Conservation (phyloP, 2,329 filamentous ascomycete genomes). For the Colletotrichum salicis region DNA sequence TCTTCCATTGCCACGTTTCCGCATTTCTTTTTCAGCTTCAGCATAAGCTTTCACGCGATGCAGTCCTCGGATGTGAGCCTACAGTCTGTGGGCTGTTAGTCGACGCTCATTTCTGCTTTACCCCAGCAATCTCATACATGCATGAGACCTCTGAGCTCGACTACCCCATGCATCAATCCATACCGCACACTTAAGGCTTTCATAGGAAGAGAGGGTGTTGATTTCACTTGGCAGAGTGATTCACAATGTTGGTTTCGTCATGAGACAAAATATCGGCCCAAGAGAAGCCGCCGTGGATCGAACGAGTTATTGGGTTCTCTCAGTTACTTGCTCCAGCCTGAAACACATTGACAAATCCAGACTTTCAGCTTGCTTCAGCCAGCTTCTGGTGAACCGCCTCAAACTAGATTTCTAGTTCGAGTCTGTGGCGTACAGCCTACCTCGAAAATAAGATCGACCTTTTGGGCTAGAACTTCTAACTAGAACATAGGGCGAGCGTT, state of each 20-base stretch:
- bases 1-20: background rate
- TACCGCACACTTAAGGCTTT: background rate
- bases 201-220: background rate
- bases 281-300: background rate
- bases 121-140: background rate
- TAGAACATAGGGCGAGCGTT: background rate
- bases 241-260: background rate
- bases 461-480: too few species aligned
- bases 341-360: background rate
- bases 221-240: background rate
- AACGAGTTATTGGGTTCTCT: background rate
- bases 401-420: background rate
- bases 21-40: background rate
- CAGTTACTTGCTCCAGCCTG: background rate
- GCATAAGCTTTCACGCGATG: background rate
- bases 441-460: background rate
- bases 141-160: background rate
- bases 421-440: background rate
- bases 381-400: background rate
- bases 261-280: background rate
- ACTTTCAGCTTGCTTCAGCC: background rate
- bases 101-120: background rate
- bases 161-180: background rate
- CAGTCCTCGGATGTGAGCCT: slow-evolving; percentile 9
- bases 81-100: background rate